Percentiles rank a stretch among this genome's conserved stretches.
Evolutionary conservation across 129 eudicot species (phyloP).

Genomic region (Pulicaria dysenterica): DNA sequence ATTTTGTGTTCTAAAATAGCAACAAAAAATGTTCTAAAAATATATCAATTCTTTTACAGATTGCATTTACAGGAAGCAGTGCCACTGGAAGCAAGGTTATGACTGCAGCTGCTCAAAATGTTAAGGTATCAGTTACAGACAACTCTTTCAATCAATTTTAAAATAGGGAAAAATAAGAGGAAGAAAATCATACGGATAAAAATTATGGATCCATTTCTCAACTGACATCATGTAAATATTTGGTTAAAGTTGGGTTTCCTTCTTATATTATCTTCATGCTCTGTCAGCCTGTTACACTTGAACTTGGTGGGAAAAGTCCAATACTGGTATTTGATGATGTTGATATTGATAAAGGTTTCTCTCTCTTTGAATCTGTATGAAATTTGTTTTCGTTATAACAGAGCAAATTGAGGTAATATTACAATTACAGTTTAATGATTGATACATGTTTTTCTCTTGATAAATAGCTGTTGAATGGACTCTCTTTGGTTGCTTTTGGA

Average conservation of each 20-base stretch:
- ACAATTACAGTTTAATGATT: conserved; percentile 2
- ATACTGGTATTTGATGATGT: conserved; percentile 84
- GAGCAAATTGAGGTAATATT: conserved; percentile 1
- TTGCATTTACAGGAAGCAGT: conserved; percentile 91
- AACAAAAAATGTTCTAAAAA: background rate
- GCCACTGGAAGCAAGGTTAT: conserved; percentile 87
- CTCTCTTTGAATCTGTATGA: background rate
- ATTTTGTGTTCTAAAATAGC: background rate
- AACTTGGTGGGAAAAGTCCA: conserved; percentile 98
- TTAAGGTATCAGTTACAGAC: conserved; percentile 48
- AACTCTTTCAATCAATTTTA: background rate
- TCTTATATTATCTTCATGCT: conserved; percentile 19
- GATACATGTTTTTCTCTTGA: background rate
- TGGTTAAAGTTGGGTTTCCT: background rate
- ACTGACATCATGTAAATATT: background rate
- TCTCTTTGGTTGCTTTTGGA: conserved; percentile 93
- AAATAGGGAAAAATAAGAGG: background rate
- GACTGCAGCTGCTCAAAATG: conserved; percentile 87
- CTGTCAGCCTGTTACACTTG: conserved; percentile 80
- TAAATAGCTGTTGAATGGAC: conserved; percentile 90
- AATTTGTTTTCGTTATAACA: background rate
- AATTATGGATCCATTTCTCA: background rate
- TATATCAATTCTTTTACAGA: conserved; percentile 42
- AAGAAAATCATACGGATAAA: conserved; percentile 1
- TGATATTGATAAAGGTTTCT: conserved; percentile 74